Evolutionary conservation across 2,329 filamentous ascomycete species (phyloP), one percentile per base, ranked within the genome.

Genomic region (Clarireedia paspali): DNA sequence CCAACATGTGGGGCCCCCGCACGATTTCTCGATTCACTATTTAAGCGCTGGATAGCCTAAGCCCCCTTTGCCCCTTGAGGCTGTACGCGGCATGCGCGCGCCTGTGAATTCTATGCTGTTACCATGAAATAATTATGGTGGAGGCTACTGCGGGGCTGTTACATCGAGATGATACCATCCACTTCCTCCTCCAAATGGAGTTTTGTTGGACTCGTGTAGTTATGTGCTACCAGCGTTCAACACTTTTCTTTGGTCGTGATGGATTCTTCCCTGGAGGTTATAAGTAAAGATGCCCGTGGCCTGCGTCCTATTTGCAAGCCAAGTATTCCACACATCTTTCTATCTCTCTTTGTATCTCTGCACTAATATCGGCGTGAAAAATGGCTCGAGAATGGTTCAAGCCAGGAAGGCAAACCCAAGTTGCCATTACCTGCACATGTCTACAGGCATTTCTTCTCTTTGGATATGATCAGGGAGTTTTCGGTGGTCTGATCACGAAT

Each of bases 401-500:
- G 17, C 40, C 40, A 3, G 40, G 40, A 44, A 9, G 40, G 40
- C 40, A 44, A 44, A 44, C 40, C 17, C 40, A 44, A 44, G n/a
- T 44, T 44, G 40, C 40, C 12, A 44, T 44, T 23, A 44, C 40
- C 40, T 20, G 15, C 10, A 44, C 40, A 44, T 44, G 40, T 24
- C 17, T 44, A 17, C 40, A 44, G 23, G 40, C 40, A 44, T 89
- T 94, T 42, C 91, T 94, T 66, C 76, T 94, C 20, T 94, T 94
- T 66, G 89, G 89, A 62, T 94, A 92, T 75, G 89, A 94, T 70
- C 89, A 94, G 70, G 89, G 89, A 66, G 89, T 94, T 62, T 92
- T 92, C 88, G 90, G 87, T 59, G 80, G 80, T 62, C 80, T 81
- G 62, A 85, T 86, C 65, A 84, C 81, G 77, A 79, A 73, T 42